Conservation (phyloP, 2,329 filamentous ascomycete species). For the Claviceps pazoutovae region DNA sequence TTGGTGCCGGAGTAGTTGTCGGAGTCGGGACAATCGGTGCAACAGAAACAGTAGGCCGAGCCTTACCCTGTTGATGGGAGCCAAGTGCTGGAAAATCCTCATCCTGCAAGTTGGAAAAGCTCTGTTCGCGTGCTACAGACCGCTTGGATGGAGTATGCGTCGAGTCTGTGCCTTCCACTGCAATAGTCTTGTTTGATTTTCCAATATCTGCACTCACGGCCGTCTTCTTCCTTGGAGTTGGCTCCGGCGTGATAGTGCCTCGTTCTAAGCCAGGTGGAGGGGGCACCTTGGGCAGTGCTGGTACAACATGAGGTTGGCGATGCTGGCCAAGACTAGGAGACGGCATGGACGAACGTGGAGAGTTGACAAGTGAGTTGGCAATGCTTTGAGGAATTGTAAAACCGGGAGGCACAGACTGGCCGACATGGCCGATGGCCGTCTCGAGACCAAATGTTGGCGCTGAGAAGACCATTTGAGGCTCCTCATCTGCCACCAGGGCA, state of each 20-base stretch:
- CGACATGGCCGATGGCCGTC: constrained; percentile 8
- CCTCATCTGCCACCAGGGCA: constrained; percentile 48
- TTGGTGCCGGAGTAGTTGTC: constrained; percentile 20
- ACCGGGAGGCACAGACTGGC: constrained; percentile 18
- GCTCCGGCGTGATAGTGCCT: constrained; percentile 19
- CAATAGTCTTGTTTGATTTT: constrained; percentile 30
- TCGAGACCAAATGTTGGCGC: not conserved
- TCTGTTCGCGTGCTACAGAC: constrained; percentile 8
- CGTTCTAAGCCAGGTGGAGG: constrained; percentile 13
- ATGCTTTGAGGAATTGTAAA: constrained; percentile 11
- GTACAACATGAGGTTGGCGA: constrained; percentile 12
- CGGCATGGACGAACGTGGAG: constrained; percentile 8
- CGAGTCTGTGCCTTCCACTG: constrained; percentile 31
- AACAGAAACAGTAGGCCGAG: constrained; percentile 17
- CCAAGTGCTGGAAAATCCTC: constrained; percentile 51
- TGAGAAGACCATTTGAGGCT: constrained; percentile 15
- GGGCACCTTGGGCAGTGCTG: constrained; percentile 14
- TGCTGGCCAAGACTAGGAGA: constrained; percentile 10
- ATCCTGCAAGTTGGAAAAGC: constrained; percentile 30
- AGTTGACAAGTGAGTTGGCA: constrained; percentile 1
- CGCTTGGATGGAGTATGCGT: constrained; percentile 31
- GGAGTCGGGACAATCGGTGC: constrained; percentile 22
- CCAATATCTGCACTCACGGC: constrained; percentile 22
- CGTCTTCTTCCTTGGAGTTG: constrained; percentile 16
- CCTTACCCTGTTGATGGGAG: constrained; percentile 26